These are phyloP conservation scores for Talaromyces sp. DNA, from an alignment of 2,329 filamentous ascomycete genomes.

Conservation along the genomic window DNA sequence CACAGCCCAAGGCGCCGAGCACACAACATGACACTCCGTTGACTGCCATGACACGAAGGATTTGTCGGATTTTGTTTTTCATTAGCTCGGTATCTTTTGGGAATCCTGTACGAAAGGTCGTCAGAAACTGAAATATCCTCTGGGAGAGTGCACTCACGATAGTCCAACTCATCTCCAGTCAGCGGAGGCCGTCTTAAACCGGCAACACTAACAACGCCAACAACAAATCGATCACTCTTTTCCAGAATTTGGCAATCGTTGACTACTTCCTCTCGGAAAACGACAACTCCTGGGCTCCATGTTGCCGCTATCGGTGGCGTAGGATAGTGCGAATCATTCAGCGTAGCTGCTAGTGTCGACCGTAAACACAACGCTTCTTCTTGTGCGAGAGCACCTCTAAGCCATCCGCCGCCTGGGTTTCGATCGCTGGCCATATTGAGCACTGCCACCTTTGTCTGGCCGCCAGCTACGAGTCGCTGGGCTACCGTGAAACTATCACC, in stretches of 20 bases:
- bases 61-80: background rate
- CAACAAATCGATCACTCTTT: background rate
- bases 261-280: background rate
- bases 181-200: background rate
- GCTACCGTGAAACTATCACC: background rate
- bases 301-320: slow-evolving; percentile 43
- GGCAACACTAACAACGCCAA: slow-evolving; percentile 7
- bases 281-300: slow-evolving; percentile 50
- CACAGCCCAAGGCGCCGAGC: slow-evolving; percentile 1
- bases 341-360: slow-evolving; percentile 28
- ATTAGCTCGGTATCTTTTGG: background rate
- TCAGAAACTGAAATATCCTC: background rate
- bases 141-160: background rate
- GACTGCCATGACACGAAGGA: background rate
- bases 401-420: slow-evolving; percentile 57
- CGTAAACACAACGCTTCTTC: slow-evolving; percentile 62
- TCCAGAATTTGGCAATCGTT: background rate
- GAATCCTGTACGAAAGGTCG: background rate
- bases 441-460: background rate
- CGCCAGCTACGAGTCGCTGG: background rate
- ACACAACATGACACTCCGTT: background rate
- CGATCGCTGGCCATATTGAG: slow-evolving; percentile 42
- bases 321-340: slow-evolving; percentile 42
- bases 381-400: slow-evolving; percentile 55
- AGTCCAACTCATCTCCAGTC: background rate